Evolutionary conservation across 768 basidiomycete genomes (phyloP).

Genomic region (Pholiota microspora): DNA sequence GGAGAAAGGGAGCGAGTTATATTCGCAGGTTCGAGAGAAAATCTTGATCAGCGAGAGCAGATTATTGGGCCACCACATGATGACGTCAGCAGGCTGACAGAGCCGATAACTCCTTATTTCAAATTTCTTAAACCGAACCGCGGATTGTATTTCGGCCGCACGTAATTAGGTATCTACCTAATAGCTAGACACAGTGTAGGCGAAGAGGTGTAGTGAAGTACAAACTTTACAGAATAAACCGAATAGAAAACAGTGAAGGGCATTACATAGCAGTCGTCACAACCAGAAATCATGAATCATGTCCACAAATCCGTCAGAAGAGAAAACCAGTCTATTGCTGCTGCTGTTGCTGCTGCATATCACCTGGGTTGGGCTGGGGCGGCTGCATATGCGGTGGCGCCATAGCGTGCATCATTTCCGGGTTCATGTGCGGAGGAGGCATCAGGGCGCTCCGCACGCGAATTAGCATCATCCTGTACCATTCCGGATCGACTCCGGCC

Average conservation of each 20-base stretch:
- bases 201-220: background rate
- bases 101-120: background rate
- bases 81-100: constrained; percentile 13
- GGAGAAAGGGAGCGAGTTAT: constrained; percentile 4
- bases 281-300: constrained; percentile 14
- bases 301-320: constrained; percentile 4
- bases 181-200: background rate
- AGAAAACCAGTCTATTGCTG: constrained; percentile 26
- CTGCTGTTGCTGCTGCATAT: constrained; percentile 38
- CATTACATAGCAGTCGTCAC: constrained; percentile 9
- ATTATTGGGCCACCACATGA: constrained; percentile 9
- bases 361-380: constrained; percentile 35
- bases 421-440: constrained; percentile 51
- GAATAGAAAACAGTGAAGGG: constrained; percentile 14
- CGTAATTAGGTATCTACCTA: background rate
- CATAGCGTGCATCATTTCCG: constrained; percentile 49
- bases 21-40: constrained; percentile 9
- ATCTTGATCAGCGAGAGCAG: constrained; percentile 16
- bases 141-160: constrained; percentile 11
- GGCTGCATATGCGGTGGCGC: constrained; percentile 39
- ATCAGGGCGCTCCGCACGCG: constrained; percentile 74
- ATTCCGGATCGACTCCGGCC: constrained; percentile 75
- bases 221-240: background rate
- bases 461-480: constrained; percentile 84
- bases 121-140: background rate